Evolutionary conservation across 805 yeast species (phyloP), one percentile per base, ranked within the genome.

Genomic region (Wickerhamomyces strasburgensis): DNA sequence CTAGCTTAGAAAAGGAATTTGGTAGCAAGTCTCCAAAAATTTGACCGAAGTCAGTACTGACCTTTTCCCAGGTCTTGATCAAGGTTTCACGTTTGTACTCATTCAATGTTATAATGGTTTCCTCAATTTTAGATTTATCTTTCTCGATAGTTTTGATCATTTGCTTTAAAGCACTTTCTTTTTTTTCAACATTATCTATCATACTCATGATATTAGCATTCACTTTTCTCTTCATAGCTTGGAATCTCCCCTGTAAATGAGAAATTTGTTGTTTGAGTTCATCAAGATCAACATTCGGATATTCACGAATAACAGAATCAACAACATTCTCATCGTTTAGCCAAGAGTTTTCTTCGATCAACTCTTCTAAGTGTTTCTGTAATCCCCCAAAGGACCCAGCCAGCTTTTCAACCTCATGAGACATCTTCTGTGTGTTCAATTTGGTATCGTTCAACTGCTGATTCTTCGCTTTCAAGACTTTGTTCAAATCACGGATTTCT

Each of bases 151-250:
- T 87, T 43, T 70, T 73, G 46, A 90, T 83, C 89, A 86, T 88
- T 7, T 75, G 71, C 48, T 75, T 80, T 52, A 90, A 68, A 4
- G 89, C 70, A 7, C 69, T 57, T 54, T 88, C 97, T 55, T 87
- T 86, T 68, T 83, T 87, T 56, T 88, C 96, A 19, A 86, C 94
- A 47, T 79, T 86, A 52, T 88, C 96, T 44, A 87, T 85, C 84
- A 84, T 84, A 51, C 80, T 80, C 95, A 84, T 84, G 44, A 87
- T 86, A 52, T 88, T 84, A 3, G 82, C 71, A 50, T 88, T 87
- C 14, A 89, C 95, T 46, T 80, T 85, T 38, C 87, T 72, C 61
- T 75, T 82, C 84, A 90, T 77, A 5, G 74, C 75, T 37, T 75
- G 71, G 51, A 78, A 76, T 43, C 78, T 70, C 23, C 73, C 82